A percentile compares a stretch with the other conserved stretches of the same genome.
Evolutionary conservation across 164 flowering plant genomes (phyloP).

Genomic region (Piper betle): DNA sequence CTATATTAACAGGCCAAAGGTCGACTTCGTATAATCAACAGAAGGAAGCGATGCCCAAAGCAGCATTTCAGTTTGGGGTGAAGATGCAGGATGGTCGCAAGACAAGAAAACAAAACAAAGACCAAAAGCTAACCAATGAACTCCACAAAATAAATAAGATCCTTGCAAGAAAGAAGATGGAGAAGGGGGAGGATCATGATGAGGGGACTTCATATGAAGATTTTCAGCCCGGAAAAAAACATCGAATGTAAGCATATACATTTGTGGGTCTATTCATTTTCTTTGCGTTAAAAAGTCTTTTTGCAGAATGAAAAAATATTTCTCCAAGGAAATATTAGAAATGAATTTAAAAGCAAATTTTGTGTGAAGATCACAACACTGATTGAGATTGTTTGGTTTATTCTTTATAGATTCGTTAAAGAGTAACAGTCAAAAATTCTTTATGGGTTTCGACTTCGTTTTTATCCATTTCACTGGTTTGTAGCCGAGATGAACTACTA

Average conservation of each 20-base stretch:
- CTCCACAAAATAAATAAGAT: constrained; percentile 86
- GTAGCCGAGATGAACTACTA: no score
- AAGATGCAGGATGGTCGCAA: constrained; percentile 99
- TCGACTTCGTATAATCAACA: constrained; percentile 89
- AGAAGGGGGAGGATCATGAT: constrained; percentile 40
- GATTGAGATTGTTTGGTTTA: no score
- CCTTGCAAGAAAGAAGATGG: constrained; percentile 69
- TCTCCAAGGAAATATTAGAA: no score
- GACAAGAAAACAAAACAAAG: constrained; percentile 90
- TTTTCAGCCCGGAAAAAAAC: constrained; percentile 59
- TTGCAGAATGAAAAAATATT: no score
- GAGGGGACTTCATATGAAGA: constrained; percentile 36
- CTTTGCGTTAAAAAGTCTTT: no score
- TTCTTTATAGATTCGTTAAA: no score
- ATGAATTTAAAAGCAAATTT: no score
- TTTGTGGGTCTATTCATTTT: background rate
- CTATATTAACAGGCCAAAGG: constrained; percentile 67
- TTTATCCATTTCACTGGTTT: no score
- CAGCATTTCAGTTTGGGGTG: constrained; percentile 98
- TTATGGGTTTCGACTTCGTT: no score
- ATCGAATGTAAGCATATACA: constrained; percentile 21
- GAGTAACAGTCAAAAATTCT: no score
- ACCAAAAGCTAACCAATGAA: constrained; percentile 87
- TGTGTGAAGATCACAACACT: no score
- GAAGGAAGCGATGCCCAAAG: constrained; percentile 99